Percentiles rank a stretch among this genome's conserved stretches.
phyloP scores from a whole-genome alignment of 1,284 basidiomycete species.

The Kwoniella shivajii region DNA sequence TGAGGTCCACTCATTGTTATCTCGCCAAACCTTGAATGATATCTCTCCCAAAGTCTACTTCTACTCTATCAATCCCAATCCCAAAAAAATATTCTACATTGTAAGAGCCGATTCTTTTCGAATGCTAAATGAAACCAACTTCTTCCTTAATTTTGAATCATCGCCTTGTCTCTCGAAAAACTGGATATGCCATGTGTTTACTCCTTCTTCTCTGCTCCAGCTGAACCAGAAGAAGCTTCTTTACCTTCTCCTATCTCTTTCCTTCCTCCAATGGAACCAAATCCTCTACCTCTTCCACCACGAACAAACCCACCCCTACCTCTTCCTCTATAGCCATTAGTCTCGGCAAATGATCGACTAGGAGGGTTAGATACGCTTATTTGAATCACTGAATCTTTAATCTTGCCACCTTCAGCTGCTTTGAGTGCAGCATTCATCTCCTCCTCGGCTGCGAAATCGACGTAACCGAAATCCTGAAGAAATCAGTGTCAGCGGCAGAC shows the following conservation, averaged over 20 bases:
- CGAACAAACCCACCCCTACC: slow-evolving; percentile 58
- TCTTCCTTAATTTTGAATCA: not conserved
- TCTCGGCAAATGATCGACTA: slow-evolving; percentile 20
- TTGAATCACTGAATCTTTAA: slow-evolving; percentile 53
- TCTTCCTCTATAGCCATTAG: slow-evolving; percentile 46
- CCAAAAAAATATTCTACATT: too few relatives aligned
- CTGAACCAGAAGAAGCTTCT: not conserved
- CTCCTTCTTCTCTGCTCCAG: slow-evolving; percentile 17
- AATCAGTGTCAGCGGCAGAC: not conserved
- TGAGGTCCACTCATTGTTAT: too few relatives aligned
- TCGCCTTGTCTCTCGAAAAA: too few relatives aligned
- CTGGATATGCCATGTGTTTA: not conserved
- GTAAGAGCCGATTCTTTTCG: too few relatives aligned
- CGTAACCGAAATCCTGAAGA: slow-evolving; percentile 62
- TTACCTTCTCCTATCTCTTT: slow-evolving; percentile 9
- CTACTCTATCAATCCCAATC: too few relatives aligned
- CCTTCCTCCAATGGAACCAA: slow-evolving; percentile 16
- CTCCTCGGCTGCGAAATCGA: slow-evolving; percentile 83
- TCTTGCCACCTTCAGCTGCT: slow-evolving; percentile 62
- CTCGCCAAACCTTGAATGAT: too few relatives aligned
- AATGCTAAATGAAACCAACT: too few relatives aligned
- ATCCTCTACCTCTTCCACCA: slow-evolving; percentile 30
- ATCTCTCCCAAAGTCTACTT: too few relatives aligned
- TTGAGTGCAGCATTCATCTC: slow-evolving; percentile 74
- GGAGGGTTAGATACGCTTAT: slow-evolving; percentile 53